Conservation (phyloP, 1,139 yeast species). For the Lodderomyces metapsilosis region DNA sequence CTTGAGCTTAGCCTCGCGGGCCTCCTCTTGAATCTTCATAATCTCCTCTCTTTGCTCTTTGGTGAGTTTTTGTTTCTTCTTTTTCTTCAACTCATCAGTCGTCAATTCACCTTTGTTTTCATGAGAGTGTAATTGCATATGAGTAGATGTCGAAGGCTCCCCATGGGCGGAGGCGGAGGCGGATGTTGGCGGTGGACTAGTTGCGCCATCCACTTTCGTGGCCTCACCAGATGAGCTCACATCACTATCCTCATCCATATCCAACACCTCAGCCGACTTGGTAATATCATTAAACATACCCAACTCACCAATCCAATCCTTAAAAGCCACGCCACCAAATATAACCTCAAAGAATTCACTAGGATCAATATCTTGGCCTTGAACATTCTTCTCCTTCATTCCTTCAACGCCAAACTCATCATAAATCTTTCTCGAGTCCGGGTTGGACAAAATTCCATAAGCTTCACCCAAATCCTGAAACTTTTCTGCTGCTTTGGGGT, state of each 20-base stretch:
- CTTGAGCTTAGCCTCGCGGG: constrained; percentile 51
- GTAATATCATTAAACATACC: constrained; percentile 79
- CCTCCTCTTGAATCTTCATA: constrained; percentile 51
- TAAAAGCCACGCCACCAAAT: constrained; percentile 77
- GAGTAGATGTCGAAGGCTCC: background rate
- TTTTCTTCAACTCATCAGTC: constrained; percentile 23
- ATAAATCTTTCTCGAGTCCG: constrained; percentile 36
- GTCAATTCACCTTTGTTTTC: constrained; percentile 6
- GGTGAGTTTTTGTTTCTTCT: constrained; percentile 40
- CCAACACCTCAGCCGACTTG: constrained; percentile 65
- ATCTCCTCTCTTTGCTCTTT: constrained; percentile 57
- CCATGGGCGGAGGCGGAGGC: constrained; percentile 1
- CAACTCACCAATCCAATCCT: constrained; percentile 80
- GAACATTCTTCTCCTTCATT: constrained; percentile 27
- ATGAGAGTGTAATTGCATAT: constrained; percentile 1
- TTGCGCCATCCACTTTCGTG: background rate
- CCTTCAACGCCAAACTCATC: constrained; percentile 48
- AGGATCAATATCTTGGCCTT: constrained; percentile 33
- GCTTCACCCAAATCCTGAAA: constrained; percentile 80
- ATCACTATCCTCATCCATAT: constrained; percentile 27
- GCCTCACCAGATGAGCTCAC: background rate
- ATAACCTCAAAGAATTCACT: constrained; percentile 67
- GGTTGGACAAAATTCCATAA: constrained; percentile 40
- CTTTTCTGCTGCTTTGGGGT: constrained; percentile 87
- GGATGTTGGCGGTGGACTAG: too few species aligned